A percentile compares a stretch with the other conserved stretches of the same genome.
Evolutionary conservation across 2,329 filamentous ascomycete species (phyloP).

Genomic region (Arthrinium phaeospermum): DNA sequence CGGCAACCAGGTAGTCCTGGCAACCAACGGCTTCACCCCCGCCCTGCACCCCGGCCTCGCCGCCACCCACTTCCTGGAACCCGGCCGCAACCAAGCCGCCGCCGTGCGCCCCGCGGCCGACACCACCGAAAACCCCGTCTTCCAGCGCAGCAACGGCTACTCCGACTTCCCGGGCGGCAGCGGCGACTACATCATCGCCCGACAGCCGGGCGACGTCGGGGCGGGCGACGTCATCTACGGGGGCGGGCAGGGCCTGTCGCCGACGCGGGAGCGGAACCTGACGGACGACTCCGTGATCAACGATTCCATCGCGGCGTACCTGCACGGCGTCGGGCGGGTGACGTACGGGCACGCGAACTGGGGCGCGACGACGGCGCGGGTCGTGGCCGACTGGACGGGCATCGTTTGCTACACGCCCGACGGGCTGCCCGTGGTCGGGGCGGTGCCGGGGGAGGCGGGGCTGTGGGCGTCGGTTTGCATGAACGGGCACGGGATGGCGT

Average conservation of each 20-base stretch:
- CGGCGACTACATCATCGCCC: neutral
- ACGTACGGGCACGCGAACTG: conserved; percentile 13
- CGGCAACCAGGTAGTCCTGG: neutral
- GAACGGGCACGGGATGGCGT: conserved; percentile 11
- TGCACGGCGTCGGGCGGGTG: neutral
- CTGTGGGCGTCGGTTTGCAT: conserved; percentile 12
- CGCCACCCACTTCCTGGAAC: neutral
- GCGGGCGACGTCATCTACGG: neutral
- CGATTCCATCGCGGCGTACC: neutral
- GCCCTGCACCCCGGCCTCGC: conserved; percentile 1
- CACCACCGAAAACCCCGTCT: neutral
- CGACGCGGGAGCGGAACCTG: neutral
- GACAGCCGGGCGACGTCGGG: neutral
- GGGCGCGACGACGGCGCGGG: neutral
- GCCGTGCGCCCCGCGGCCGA: neutral
- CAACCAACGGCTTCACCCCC: conserved; percentile 10
- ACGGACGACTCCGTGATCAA: conserved; percentile 10
- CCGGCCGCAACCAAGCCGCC: neutral
- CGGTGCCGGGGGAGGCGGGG: neutral
- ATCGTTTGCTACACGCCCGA: conserved; percentile 9
- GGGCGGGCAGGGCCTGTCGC: neutral
- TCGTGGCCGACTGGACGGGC: conserved; percentile 9
- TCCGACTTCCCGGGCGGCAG: neutral
- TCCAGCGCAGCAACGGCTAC: neutral
- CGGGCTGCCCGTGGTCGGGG: conserved; percentile 1